Percentiles rank a stretch among this genome's conserved stretches.
Conservation (phyloP, 2,329 filamentous ascomycete genomes). For the Fusarium sp. region DNA sequence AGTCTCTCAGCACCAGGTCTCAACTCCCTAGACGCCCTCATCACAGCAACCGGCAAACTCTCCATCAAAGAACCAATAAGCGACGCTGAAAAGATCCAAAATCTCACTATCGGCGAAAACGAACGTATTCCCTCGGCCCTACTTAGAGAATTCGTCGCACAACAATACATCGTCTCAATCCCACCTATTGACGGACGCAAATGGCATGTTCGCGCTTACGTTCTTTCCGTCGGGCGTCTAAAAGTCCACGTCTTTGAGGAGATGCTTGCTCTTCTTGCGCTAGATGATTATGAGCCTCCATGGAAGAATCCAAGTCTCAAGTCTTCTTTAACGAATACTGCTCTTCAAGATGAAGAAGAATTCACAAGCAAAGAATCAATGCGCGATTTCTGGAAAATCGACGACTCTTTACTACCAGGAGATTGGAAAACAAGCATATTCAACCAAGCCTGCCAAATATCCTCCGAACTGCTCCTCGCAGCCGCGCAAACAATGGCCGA, state of each 20-base stretch:
- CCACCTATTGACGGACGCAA: constrained; percentile 49
- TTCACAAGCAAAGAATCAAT: constrained; percentile 49
- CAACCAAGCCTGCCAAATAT: constrained; percentile 50
- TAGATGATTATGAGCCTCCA: constrained; percentile 51
- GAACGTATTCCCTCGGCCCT: constrained; percentile 52
- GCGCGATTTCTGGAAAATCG: constrained; percentile 49
- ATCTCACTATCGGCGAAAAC: constrained; percentile 47
- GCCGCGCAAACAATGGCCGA: constrained; percentile 54
- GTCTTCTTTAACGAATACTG: constrained; percentile 53
- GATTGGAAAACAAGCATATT: constrained; percentile 51
- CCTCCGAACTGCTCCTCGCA: constrained; percentile 49
- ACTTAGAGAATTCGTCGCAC: constrained; percentile 53
- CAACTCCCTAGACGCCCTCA: constrained; percentile 46
- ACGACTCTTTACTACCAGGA: constrained; percentile 46
- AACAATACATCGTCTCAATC: constrained; percentile 51
- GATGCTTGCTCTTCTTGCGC: constrained; percentile 51
- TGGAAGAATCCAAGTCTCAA: constrained; percentile 51
- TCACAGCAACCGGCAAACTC: constrained; percentile 45
- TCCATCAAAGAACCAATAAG: constrained; percentile 16
- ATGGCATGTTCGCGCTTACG: constrained; percentile 53
- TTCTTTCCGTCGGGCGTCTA: constrained; percentile 51
- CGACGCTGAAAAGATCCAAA: constrained; percentile 7
- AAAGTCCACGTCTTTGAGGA: constrained; percentile 53
- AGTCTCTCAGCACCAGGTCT: constrained; percentile 45
- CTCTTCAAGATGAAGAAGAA: constrained; percentile 51